A percentile compares a stretch with the other conserved stretches of the same genome.
phyloP scores from a whole-genome alignment of 371 early-diverging fungal species.

The Conidiobolus incongruus region DNA sequence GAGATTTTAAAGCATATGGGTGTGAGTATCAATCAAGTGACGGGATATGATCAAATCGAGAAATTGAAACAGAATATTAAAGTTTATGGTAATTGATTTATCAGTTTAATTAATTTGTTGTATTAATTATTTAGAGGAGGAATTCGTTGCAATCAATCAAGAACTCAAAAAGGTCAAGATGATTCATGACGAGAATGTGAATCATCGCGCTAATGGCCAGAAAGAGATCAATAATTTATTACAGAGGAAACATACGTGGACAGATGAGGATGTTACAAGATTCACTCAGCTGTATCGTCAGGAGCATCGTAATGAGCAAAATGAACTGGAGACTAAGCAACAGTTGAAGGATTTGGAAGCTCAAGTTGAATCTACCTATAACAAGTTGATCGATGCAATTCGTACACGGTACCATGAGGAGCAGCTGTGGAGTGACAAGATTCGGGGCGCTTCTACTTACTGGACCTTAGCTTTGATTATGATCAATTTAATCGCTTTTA shows the following conservation, averaged over 20 bases:
- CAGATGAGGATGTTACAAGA: slow-evolving; percentile 60
- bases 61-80: slow-evolving; percentile 43
- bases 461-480: slow-evolving; percentile 61
- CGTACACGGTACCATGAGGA: slow-evolving; percentile 72
- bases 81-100: slow-evolving; percentile 22
- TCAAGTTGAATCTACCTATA: slow-evolving; percentile 41
- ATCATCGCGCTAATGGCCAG: slow-evolving; percentile 48
- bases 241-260: slow-evolving; percentile 72
- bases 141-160: slow-evolving; percentile 27
- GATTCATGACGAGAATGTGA: slow-evolving; percentile 41
- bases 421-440: slow-evolving; percentile 94
- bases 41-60: slow-evolving; percentile 64
- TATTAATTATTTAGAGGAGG: slow-evolving; percentile 10
- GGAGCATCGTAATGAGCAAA: slow-evolving; percentile 49
- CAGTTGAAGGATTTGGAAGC: slow-evolving; percentile 31
- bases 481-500: slow-evolving; percentile 42
- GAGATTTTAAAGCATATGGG: background rate
- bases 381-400: slow-evolving; percentile 38
- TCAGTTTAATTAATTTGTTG: background rate
- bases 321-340: slow-evolving; percentile 29
- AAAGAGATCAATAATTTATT: slow-evolving; percentile 67
- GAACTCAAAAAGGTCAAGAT: slow-evolving; percentile 35
- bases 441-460: slow-evolving; percentile 67
- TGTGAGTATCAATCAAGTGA: slow-evolving; percentile 28
- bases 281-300: slow-evolving; percentile 70